phyloP scores from a whole-genome alignment of 2,329 filamentous ascomycete genomes.

The Penicillium verrucosum region DNA sequence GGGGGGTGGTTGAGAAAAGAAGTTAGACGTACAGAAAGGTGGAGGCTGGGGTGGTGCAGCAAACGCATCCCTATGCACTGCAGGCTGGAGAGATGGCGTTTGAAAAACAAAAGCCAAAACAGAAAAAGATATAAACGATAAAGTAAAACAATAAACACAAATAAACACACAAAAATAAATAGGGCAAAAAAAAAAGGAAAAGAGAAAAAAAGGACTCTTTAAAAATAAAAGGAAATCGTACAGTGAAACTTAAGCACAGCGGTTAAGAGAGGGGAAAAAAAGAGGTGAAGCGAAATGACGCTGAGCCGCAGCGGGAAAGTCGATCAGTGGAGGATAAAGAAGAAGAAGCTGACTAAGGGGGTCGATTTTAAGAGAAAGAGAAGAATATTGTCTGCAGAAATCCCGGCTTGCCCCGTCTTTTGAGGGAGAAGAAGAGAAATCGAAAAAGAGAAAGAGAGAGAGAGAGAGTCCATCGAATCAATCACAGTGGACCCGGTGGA shows the following conservation, averaged over 20 bases:
- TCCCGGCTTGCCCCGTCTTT: constrained; percentile 19
- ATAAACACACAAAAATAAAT: constrained; percentile 1
- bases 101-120: constrained; percentile 9
- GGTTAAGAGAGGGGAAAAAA: constrained; percentile 11
- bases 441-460: constrained; percentile 31
- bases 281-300: constrained; percentile 15
- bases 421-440: constrained; percentile 23
- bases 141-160: too few relatives aligned
- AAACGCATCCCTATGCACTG: constrained; percentile 27
- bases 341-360: constrained; percentile 23
- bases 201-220: constrained; percentile 8
- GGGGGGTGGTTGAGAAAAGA: constrained; percentile 7
- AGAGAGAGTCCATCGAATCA: constrained; percentile 16
- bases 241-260: constrained; percentile 2
- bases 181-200: constrained; percentile 12
- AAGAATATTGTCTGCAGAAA: constrained; percentile 15
- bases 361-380: constrained; percentile 8
- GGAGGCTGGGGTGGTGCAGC: constrained; percentile 26
- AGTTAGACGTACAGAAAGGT: constrained; percentile 12
- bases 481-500: constrained; percentile 11
- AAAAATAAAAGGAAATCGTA: constrained; percentile 7
- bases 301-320: constrained; percentile 29
- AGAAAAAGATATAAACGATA: not conserved
- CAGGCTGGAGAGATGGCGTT: constrained; percentile 16
- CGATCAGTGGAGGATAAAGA: constrained; percentile 22